A percentile compares a stretch with the other conserved stretches of the same genome.
Conservation (phyloP, 1,284 basidiomycete species). For the Marasmius tenuissimus region DNA sequence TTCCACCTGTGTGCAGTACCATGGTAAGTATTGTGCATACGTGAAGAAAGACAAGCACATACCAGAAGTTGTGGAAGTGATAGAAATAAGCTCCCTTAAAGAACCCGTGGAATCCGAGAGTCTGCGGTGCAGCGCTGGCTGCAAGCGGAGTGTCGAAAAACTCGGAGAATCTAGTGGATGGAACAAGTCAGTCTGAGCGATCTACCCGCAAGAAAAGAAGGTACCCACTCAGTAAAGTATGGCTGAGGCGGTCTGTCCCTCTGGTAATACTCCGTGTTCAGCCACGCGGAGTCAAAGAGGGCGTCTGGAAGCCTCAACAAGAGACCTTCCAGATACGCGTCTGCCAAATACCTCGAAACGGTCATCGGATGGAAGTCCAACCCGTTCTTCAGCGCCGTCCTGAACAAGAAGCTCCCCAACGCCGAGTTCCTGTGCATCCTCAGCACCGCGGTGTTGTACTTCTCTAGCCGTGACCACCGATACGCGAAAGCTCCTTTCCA, state of each 20-base stretch:
- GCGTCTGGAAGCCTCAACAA: conserved; percentile 74
- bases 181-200: conserved; percentile 2
- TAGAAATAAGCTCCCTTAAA: conserved; percentile 83
- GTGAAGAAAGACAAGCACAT: conserved; percentile 13
- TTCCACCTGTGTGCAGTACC: conserved; percentile 55
- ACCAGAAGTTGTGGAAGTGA: conserved; percentile 83
- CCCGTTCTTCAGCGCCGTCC: no score
- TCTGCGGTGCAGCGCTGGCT: conserved; percentile 64
- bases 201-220: background rate
- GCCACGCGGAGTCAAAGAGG: conserved; percentile 78
- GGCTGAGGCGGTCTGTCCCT: conserved; percentile 78
- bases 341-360: conserved; percentile 66
- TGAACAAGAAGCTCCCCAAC: no score
- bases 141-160: conserved; percentile 73
- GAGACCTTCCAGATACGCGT: conserved; percentile 65
- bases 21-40: background rate
- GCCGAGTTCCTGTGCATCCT: no score
- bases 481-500: no score
- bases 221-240: conserved; percentile 66
- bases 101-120: conserved; percentile 77
- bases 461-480: no score
- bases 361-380: conserved; percentile 84
- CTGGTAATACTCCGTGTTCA: no score
- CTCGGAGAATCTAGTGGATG: conserved; percentile 51
- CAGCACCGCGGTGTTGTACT: no score